A percentile compares a stretch with the other conserved stretches of the same genome.
Conservation (phyloP, 441 rosid genomes). For the Sinapis alba region DNA sequence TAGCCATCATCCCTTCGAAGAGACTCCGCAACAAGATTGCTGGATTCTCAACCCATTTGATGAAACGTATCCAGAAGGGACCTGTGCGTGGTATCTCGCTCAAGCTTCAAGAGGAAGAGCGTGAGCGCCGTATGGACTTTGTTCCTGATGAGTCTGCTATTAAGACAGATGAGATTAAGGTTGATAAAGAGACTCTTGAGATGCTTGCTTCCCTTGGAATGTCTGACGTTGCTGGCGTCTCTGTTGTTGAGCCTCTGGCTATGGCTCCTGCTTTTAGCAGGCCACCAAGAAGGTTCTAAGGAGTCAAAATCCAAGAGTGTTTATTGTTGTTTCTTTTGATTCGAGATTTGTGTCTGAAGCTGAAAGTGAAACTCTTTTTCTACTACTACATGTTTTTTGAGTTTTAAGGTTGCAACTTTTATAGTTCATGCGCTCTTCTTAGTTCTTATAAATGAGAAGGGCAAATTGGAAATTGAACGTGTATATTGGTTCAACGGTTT, state of each 20-base stretch:
- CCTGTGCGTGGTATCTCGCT: constrained; percentile 66
- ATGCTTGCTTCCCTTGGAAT: constrained; percentile 75
- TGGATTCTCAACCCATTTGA: constrained; percentile 66
- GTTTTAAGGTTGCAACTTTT: not conserved
- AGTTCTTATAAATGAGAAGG: not conserved
- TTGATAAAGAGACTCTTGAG: constrained; percentile 69
- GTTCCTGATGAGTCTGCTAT: constrained; percentile 73
- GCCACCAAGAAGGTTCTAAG: not conserved
- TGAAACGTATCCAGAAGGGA: constrained; percentile 65
- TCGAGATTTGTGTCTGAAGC: constrained; percentile 5
- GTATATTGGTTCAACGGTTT: not conserved
- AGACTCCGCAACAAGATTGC: constrained; percentile 74
- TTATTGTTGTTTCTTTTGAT: constrained; percentile 4
- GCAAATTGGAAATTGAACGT: not conserved
- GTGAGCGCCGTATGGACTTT: constrained; percentile 78
- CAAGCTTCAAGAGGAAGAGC: constrained; percentile 71
- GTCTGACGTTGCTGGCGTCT: constrained; percentile 53
- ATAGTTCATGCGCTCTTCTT: not conserved
- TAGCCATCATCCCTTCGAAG: constrained; percentile 72
- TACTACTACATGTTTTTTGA: not conserved
- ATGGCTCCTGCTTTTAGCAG: constrained; percentile 18
- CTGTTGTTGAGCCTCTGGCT: constrained; percentile 49
- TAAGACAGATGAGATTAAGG: constrained; percentile 55
- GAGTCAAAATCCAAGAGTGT: not conserved
- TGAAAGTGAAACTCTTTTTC: not conserved